phyloP scores from a whole-genome alignment of 1,284 basidiomycete genomes.

The Cryptococcus sp. region DNA sequence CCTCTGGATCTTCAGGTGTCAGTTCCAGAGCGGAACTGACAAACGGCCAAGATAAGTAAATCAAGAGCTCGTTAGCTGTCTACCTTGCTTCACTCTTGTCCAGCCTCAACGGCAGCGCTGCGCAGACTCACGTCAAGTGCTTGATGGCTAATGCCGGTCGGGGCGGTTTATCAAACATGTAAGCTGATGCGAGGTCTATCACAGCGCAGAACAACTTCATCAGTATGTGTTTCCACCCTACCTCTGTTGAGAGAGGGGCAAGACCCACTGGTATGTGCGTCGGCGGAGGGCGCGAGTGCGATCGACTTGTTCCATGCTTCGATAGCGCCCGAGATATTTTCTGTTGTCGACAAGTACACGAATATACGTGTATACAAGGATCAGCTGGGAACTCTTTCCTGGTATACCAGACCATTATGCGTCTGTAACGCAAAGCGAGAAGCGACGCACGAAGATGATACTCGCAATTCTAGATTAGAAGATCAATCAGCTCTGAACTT shows the following conservation, averaged over 20 bases:
- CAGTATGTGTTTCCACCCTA: background rate
- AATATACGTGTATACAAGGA: background rate
- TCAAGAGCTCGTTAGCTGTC: background rate
- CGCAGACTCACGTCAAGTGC: constrained; percentile 70
- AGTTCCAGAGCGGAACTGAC: constrained; percentile 78
- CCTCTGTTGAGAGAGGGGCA: background rate
- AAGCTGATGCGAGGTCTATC: constrained; percentile 87
- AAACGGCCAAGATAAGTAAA: background rate
- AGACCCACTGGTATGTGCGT: constrained; percentile 85
- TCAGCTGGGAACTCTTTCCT: background rate
- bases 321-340: constrained; percentile 83
- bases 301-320: constrained; percentile 84
- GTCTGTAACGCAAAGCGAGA: background rate
- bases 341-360: constrained; percentile 56
- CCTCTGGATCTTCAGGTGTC: constrained; percentile 86
- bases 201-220: background rate
- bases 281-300: constrained; percentile 78
- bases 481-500: background rate
- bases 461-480: constrained; percentile 41
- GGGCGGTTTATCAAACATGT: constrained; percentile 81
- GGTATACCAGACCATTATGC: no score
- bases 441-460: constrained; percentile 45
- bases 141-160: constrained; percentile 87
- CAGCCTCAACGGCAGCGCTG: constrained; percentile 26
- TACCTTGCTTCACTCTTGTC: background rate